Percentiles rank a stretch among this genome's conserved stretches.
phyloP scores from a whole-genome alignment of 2,329 filamentous ascomycete genomes.

The Xylariaceae sp. region DNA sequence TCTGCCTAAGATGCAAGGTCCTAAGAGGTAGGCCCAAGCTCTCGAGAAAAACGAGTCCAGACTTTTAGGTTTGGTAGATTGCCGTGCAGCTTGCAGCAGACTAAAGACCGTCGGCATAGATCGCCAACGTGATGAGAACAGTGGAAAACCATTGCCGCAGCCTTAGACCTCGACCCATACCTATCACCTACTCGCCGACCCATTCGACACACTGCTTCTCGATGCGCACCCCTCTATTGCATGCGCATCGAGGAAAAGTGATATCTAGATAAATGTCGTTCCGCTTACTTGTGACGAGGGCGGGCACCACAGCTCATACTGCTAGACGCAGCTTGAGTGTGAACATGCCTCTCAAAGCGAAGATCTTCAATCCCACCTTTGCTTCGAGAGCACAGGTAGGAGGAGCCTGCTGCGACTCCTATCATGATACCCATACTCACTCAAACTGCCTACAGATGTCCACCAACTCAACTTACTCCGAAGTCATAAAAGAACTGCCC shows the following conservation, averaged over 20 bases:
- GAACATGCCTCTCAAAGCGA: conserved; percentile 79
- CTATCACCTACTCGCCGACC: not conserved
- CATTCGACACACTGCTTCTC: conserved; percentile 16
- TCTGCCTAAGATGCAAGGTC: no score
- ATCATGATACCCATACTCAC: not conserved
- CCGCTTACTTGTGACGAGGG: conserved; percentile 51
- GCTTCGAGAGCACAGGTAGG: conserved; percentile 50
- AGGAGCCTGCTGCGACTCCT: not conserved
- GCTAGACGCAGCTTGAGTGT: conserved; percentile 39
- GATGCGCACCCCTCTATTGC: conserved; percentile 32
- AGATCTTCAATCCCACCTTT: conserved; percentile 61
- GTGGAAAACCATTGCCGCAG: conserved; percentile 4
- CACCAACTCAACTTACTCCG: conserved; percentile 23
- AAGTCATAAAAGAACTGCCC: conserved; percentile 52
- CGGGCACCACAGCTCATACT: conserved; percentile 49
- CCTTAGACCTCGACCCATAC: conserved; percentile 4
- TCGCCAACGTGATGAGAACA: not conserved
- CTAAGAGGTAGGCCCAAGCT: conserved; percentile 12
- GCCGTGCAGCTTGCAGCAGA: not conserved
- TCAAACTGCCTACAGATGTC: conserved; percentile 35
- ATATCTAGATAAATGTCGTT: conserved; percentile 54
- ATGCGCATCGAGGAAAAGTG: conserved; percentile 35
- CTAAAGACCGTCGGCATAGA: conserved; percentile 4
- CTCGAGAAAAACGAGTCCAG: conserved; percentile 19
- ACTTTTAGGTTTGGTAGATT: conserved; percentile 3